Evolutionary conservation across 352 stramenopile genomes (phyloP).

Genomic region (Globisporangium irregulare): DNA sequence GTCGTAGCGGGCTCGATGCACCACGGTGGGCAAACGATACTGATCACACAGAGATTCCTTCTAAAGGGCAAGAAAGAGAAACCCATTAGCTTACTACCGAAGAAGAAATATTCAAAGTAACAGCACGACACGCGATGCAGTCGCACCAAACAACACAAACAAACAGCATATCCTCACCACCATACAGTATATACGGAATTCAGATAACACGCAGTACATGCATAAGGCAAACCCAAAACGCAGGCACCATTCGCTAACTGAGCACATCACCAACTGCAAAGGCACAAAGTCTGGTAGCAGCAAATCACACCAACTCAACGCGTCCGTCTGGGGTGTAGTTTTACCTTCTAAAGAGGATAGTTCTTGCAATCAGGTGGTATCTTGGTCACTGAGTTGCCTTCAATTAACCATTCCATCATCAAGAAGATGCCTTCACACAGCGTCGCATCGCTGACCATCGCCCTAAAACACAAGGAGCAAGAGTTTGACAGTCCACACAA

Average conservation of each 20-base stretch:
- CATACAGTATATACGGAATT: conserved; percentile 7
- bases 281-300: background rate
- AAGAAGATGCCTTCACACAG: background rate
- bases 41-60: background rate
- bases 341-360: conserved; percentile 11
- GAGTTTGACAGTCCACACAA: background rate
- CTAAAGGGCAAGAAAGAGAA: background rate
- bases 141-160: background rate
- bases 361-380: background rate
- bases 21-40: background rate
- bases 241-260: background rate
- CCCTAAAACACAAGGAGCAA: background rate
- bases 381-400: background rate
- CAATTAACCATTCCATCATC: background rate
- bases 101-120: background rate
- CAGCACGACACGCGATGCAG: background rate
- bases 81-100: conserved; percentile 1
- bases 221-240: conserved; percentile 3
- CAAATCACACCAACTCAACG: background rate
- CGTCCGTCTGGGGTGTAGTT: background rate
- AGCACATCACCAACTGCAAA: background rate
- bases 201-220: conserved; percentile 10
- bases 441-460: background rate
- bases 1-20: background rate
- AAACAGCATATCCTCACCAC: background rate